Evolutionary conservation across 1,139 yeast genomes (phyloP), one percentile per base, ranked within the genome.

Genomic region (Eremothecium coryli): DNA sequence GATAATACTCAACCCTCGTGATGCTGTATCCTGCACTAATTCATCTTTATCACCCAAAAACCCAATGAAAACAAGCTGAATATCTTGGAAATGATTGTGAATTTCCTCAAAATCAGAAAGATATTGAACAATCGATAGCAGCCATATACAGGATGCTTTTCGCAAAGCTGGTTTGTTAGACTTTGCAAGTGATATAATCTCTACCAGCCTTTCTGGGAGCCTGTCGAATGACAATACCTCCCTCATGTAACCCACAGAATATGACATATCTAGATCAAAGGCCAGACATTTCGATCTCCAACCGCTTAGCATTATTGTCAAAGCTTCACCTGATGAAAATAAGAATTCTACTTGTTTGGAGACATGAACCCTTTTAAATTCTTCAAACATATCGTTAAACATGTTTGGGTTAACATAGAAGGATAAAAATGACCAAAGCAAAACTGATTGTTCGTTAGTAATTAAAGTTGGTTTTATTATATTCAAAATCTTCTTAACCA

Each of bases 21-120:
- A 79, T 0, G 97, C 96, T 10, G 93, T 71, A 43, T 90, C 97
- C 53, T 88, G 97, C 14, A 88, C 67, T 18, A 86, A 62, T 29
- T 88, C 95, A 51, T 86, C 95, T 38, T 77, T 64, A 42, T 81
- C 93, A 1, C 82, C 76, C 38, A 86, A 64, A 48, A 81, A 82
- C 40, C 70, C 66, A 82, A 80, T 71, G 48, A 90, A 86, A 1
- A 82, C 62, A 7, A 70, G 52, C 53, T 90, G 96, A 26, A 86
- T 73, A 1, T 58, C 61, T 36, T 61, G 56, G 5, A 50, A 46
- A n/a, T 35, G 37, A 1, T 32, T 36, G 5, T 23, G 29, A 1
- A 82, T 60, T 0, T 56, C 56, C 0, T 64, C 51, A 5, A 67
- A 53, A 29, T 70, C 66, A 2, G 79, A 76, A 52, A 88, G 77